These are phyloP conservation scores for Talaromyces piceae DNA, from an alignment of 2,329 filamentous ascomycete genomes.

Conservation along the genomic window DNA sequence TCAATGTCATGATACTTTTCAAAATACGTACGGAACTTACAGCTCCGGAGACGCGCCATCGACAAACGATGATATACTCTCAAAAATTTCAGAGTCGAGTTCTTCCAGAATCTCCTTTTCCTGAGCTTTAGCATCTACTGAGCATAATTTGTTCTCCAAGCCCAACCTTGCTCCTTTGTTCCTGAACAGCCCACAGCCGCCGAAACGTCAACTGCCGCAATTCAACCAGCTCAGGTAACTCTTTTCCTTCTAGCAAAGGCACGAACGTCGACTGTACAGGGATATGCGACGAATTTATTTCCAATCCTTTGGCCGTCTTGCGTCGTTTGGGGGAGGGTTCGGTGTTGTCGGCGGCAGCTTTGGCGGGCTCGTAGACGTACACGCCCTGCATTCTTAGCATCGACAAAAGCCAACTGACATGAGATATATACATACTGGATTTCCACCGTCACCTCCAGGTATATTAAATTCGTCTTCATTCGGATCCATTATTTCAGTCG, in stretches of 20 bases:
- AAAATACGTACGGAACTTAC: slow-evolving; percentile 20
- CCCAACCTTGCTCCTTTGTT: slow-evolving; percentile 32
- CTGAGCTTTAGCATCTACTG: background rate
- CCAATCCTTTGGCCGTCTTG: slow-evolving; percentile 40
- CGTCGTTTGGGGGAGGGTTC: slow-evolving; percentile 52
- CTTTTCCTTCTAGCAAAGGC: slow-evolving; percentile 33
- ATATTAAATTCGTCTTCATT: background rate
- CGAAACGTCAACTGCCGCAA: slow-evolving; percentile 32
- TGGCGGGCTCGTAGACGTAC: slow-evolving; percentile 54
- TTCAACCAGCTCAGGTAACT: slow-evolving; percentile 24
- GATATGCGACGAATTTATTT: slow-evolving; percentile 4
- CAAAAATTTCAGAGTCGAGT: slow-evolving; percentile 33
- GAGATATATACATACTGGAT: background rate
- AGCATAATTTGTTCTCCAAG: background rate
- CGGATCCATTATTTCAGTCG: background rate
- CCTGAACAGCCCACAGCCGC: slow-evolving; percentile 32
- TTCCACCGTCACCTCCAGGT: background rate
- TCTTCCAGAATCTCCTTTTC: slow-evolving; percentile 29
- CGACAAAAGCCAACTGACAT: too few species aligned
- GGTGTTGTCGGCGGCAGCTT: slow-evolving; percentile 22
- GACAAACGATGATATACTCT: slow-evolving; percentile 32
- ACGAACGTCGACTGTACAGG: slow-evolving; percentile 24
- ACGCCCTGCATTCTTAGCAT: too few species aligned
- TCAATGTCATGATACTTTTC: background rate
- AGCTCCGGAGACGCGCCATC: slow-evolving; percentile 25